Evolutionary conservation across 495 filamentous ascomycete genomes (phyloP), one percentile per base, ranked within the genome.

Genomic region (Penicillium simplicissimum): DNA sequence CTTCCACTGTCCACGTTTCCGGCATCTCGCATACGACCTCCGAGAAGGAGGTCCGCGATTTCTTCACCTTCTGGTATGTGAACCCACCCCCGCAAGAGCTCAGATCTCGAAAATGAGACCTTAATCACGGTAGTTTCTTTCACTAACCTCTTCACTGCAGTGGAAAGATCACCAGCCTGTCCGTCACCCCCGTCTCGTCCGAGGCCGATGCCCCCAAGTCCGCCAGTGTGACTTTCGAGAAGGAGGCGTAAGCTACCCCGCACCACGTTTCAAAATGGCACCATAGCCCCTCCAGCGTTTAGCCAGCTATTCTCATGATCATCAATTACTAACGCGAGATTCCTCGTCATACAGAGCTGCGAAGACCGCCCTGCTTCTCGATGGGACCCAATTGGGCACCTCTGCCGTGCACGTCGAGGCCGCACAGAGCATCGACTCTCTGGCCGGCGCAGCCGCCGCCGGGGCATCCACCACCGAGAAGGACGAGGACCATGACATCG

Each of bases 11-110:
- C 25, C 80, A 84, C 65, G 82, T 84, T 56, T 89, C 91, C 79
- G 93, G 93, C 78, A 97, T 98, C 78, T 84, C 89, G 62, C 70
- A 81, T 58, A 69, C 85, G 63, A 96, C 93, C 51, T 83, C 85
- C 61, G 91, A 98, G 74, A 90, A 93, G 78, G 92, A 98, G 76
- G 85, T 98, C 62, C 87, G 85, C 66, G 93, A 96, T 67, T 98
- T 98, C 86, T 98, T 98, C 83, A 95, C 90, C 79, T 98, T 98
- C 87, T 98, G 95, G 92, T 95, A 83, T 72, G 85, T 65, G 51
- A 10, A 2, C 51, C n/a, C n/a, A n/a, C n/a, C n/a, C 58, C 47
- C 55, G 51, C 15, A 47, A 13, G 54, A 53, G 51, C n/a, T 36
- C 33, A 53, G n/a, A 53, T 2, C 31, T 37, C n/a, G 33, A 11